These are phyloP conservation scores for Penicillium sp. DNA, from an alignment of 2,329 filamentous ascomycete genomes.

Conservation along the genomic window DNA sequence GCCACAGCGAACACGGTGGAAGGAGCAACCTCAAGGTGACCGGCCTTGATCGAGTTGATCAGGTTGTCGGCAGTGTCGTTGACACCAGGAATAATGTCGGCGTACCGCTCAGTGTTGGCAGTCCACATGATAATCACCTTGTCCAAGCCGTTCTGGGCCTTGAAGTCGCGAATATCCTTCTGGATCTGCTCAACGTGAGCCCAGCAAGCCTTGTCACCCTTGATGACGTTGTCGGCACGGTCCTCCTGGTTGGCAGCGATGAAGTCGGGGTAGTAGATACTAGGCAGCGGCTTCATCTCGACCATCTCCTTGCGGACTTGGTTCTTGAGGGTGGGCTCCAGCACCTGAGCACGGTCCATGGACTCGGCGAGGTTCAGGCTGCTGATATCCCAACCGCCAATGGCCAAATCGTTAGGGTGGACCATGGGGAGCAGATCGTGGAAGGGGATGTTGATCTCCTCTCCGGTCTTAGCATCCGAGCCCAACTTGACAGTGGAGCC, in stretches of 20 bases:
- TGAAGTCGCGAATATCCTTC: slow-evolving; percentile 92
- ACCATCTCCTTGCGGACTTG: slow-evolving; percentile 92
- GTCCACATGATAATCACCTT: slow-evolving; percentile 98
- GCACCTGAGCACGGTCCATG: slow-evolving; percentile 93
- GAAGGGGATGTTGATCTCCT: slow-evolving; percentile 96
- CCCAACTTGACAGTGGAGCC: slow-evolving; percentile 95
- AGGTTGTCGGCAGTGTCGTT: slow-evolving; percentile 97
- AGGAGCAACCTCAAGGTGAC: slow-evolving; percentile 88
- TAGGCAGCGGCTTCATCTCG: slow-evolving; percentile 81
- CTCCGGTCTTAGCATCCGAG: slow-evolving; percentile 74
- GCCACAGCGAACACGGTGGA: slow-evolving; percentile 96
- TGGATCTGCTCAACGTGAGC: slow-evolving; percentile 92
- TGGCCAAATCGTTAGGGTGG: slow-evolving; percentile 90
- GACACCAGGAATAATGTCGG: slow-evolving; percentile 80
- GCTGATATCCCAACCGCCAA: slow-evolving; percentile 98
- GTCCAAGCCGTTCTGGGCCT: slow-evolving; percentile 77
- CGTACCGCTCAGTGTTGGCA: slow-evolving; percentile 96
- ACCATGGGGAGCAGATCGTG: slow-evolving; percentile 93
- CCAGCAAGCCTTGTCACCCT: slow-evolving; percentile 78
- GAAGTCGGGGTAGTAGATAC: slow-evolving; percentile 99
- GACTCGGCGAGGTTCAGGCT: slow-evolving; percentile 81
- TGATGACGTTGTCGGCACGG: slow-evolving; percentile 85
- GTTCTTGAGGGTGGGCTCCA: slow-evolving; percentile 91
- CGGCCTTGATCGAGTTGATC: slow-evolving; percentile 78
- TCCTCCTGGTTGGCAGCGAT: slow-evolving; percentile 98